Base-by-base conservation (phyloP, 495 filamentous ascomycete genomes). In the Tuber umbilicatum region DNA sequence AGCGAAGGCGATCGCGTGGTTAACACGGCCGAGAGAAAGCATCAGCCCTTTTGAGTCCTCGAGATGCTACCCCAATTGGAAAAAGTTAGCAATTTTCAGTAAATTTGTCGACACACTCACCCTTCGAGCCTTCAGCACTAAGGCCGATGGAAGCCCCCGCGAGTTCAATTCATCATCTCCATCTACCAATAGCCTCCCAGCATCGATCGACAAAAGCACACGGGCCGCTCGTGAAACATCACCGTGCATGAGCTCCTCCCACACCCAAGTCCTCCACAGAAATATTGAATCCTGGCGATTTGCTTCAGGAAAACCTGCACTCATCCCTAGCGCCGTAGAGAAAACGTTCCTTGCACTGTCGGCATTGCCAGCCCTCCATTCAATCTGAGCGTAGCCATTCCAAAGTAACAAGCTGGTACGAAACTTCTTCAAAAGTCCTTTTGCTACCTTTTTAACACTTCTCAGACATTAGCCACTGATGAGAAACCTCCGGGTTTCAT, bases 371-470 rank as follows among this genome's bases (percentile, higher is more conserved):
- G 86, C 87, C 41, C 86, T 85, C 78, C 85, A 88, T 82, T 97
- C 91, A 55, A 93, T 87, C 38, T 93, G 84, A 5, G 91, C 91
- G 76, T 93, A 94, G 0, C 89, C 89, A 78, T 93, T 91, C 83
- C 94, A 97, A 6, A 97, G 84, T 42, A 86, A 84, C 14, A 92
- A 82, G 79, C 87, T 91, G 0, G 89, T 86, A 2, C 89, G 85
- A 75, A 89, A 86, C 71, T 86, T 86, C 79, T 92, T 94, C 17
- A 97, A 81, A 0, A 96, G 83, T 1, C 80, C 84, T 78, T 94
- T 97, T 16, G 91, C 92, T 19, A 86, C 87, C 78, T 92, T 94
- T 75, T 87, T 91, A 64, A 88, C 89, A n/a, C 85, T 80, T n/a
- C 38, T 37, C 47, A 16, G 0, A 68, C 6, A 64, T 78, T 38